These are phyloP conservation scores for Aspergillus oerlinghausenensis DNA, from an alignment of 2,329 filamentous ascomycete genomes.

Conservation along the genomic window DNA sequence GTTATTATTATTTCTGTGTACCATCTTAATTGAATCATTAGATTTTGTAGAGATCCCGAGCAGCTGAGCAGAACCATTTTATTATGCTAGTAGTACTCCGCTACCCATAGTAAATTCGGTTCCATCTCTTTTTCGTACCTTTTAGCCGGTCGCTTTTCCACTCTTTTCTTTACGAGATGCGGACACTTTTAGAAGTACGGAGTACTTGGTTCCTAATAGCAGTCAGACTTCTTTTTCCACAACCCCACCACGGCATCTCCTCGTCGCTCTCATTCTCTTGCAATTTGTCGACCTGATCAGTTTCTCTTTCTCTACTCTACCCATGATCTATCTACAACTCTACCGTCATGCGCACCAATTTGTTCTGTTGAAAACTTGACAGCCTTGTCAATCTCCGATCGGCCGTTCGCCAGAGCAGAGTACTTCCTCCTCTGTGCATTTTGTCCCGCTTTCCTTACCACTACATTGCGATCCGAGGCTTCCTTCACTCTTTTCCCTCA, in stretches of 20 bases:
- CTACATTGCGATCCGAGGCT: not conserved
- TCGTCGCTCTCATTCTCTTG: constrained; percentile 1
- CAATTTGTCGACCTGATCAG: not conserved
- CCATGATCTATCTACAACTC: not conserved
- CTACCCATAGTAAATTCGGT: too few species aligned
- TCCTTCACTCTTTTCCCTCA: not conserved
- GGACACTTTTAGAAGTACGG: not conserved
- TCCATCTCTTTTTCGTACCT: not conserved
- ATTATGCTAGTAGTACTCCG: not conserved
- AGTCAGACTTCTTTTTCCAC: not conserved
- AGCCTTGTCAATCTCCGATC: not conserved
- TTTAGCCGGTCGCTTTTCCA: not conserved
- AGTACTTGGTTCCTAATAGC: not conserved
- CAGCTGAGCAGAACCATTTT: not conserved
- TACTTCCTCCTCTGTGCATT: not conserved
- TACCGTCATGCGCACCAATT: not conserved
- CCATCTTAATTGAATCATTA: not conserved
- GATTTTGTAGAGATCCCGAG: not conserved
- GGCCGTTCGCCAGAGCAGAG: not conserved
- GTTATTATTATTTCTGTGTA: not conserved
- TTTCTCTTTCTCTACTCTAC: constrained; percentile 1
- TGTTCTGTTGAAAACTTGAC: not conserved
- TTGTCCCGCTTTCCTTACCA: not conserved
- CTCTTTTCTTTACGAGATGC: not conserved
- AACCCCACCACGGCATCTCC: not conserved